Percentiles rank a stretch among this genome's conserved stretches.
phyloP scores from a whole-genome alignment of 1,284 basidiomycete species.

The Testicularia cyperi region DNA sequence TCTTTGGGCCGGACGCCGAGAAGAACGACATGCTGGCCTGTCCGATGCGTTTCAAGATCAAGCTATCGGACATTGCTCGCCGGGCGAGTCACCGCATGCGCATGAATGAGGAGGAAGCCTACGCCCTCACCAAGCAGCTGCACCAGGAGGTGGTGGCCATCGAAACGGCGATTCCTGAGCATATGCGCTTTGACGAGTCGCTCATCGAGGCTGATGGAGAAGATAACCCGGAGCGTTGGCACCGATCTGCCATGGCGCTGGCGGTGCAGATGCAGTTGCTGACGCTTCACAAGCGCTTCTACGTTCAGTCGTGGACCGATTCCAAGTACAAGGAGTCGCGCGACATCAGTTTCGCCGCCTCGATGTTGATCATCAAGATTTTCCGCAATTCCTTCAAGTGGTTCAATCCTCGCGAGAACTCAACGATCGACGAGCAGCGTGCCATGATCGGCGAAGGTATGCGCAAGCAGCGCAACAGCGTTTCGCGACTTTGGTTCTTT shows the following conservation, averaged over 20 bases:
- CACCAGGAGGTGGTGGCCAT: slow-evolving; percentile 43
- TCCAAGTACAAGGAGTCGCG: slow-evolving; percentile 42
- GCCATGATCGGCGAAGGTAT: slow-evolving; percentile 31
- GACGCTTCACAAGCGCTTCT: slow-evolving; percentile 50
- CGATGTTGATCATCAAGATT: slow-evolving; percentile 41
- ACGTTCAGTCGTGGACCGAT: slow-evolving; percentile 51
- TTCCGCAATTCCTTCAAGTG: slow-evolving; percentile 50
- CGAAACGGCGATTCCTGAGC: slow-evolving; percentile 26
- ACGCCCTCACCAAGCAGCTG: slow-evolving; percentile 39
- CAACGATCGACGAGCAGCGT: slow-evolving; percentile 25
- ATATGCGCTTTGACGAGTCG: slow-evolving; percentile 32
- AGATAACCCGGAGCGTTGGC: slow-evolving; percentile 17
- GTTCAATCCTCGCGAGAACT: slow-evolving; percentile 37
- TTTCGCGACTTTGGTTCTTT: slow-evolving; percentile 43
- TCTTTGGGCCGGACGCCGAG: slow-evolving; percentile 32
- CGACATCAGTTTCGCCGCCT: slow-evolving; percentile 45
- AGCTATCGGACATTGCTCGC: slow-evolving; percentile 36
- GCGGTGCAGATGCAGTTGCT: slow-evolving; percentile 21
- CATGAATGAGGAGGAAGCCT: slow-evolving; percentile 40
- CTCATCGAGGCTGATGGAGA: slow-evolving; percentile 26
- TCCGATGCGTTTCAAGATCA: slow-evolving; percentile 28
- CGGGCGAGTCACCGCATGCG: slow-evolving; percentile 31
- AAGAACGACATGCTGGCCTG: slow-evolving; percentile 24
- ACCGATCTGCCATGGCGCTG: slow-evolving; percentile 23
- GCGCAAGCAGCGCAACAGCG: slow-evolving; percentile 35